Percentiles rank a stretch among this genome's conserved stretches.
These are phyloP conservation scores for Potentilla sterilis DNA, from an alignment of 306 rosid species.

Conservation along the genomic window DNA sequence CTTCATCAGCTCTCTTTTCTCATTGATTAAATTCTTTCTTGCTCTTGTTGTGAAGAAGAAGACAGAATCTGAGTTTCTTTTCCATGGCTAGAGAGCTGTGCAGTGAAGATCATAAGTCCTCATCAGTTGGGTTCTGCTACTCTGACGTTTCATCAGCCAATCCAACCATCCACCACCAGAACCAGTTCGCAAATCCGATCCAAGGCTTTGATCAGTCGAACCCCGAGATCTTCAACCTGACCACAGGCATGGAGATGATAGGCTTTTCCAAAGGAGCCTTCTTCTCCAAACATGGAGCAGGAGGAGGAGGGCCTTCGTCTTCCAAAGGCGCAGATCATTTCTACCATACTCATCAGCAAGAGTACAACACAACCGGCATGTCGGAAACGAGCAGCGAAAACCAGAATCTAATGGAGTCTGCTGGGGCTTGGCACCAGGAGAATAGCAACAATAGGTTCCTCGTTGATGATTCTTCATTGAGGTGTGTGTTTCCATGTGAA, in stretches of 20 bases:
- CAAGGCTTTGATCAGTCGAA: conserved; percentile 54
- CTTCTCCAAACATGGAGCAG: conserved; percentile 27
- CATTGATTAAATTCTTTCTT: background rate
- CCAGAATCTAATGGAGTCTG: conserved; percentile 39
- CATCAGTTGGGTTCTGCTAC: conserved; percentile 50
- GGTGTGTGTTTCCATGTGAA: conserved; percentile 78
- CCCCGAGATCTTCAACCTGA: conserved; percentile 70
- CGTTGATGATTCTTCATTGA: conserved; percentile 67
- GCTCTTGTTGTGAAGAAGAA: background rate
- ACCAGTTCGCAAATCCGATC: conserved; percentile 63
- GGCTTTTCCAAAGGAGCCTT: conserved; percentile 50
- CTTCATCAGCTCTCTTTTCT: background rate
- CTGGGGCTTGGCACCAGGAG: conserved; percentile 46
- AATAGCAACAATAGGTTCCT: conserved; percentile 36
- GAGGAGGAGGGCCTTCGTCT: conserved; percentile 36
- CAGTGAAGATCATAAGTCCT: conserved; percentile 39
- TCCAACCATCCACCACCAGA: conserved; percentile 33
- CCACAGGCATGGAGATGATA: conserved; percentile 71
- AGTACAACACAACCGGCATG: conserved; percentile 34
- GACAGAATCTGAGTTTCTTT: background rate
- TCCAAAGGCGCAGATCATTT: conserved; percentile 40
- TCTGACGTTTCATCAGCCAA: conserved; percentile 45
- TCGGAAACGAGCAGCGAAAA: conserved; percentile 39
- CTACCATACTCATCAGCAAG: conserved; percentile 32
- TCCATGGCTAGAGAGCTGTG: conserved; percentile 49